A percentile compares a stretch with the other conserved stretches of the same genome.
Evolutionary conservation across 805 yeast genomes (phyloP).

Genomic region (Brettanomyces custersianus): DNA sequence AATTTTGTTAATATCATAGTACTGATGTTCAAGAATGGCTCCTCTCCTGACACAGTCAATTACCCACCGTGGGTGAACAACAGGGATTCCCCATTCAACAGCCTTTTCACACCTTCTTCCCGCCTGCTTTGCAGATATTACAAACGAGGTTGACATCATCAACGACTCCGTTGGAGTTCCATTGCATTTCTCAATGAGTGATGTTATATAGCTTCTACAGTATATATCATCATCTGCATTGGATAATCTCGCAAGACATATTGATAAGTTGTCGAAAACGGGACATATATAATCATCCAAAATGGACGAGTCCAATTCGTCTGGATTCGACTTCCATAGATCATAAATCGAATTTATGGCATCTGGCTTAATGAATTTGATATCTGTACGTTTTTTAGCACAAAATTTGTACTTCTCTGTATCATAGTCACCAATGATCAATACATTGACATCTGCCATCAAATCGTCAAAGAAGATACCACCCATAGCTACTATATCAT

Average conservation of each 20-base stretch:
- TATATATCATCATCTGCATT: conserved; percentile 14
- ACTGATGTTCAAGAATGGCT: conserved; percentile 31
- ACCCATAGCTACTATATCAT: conserved; percentile 46
- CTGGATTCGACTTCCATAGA: conserved; percentile 44
- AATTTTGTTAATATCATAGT: conserved; percentile 27
- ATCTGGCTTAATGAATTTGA: conserved; percentile 43
- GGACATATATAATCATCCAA: conserved; percentile 24
- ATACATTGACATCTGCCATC: conserved; percentile 49
- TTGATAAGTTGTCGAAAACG: conserved; percentile 34
- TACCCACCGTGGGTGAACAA: conserved; percentile 43
- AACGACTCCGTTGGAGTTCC: conserved; percentile 45
- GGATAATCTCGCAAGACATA: conserved; percentile 36
- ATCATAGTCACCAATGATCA: conserved; percentile 49
- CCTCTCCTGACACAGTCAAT: conserved; percentile 36
- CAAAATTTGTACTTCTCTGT: conserved; percentile 50
- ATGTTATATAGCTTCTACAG: conserved; percentile 24
- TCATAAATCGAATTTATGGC: conserved; percentile 36
- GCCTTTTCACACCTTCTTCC: conserved; percentile 50
- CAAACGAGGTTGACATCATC: conserved; percentile 32
- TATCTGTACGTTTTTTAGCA: conserved; percentile 43
- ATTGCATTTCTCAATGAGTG: conserved; percentile 33
- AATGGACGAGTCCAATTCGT: conserved; percentile 4
- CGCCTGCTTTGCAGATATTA: conserved; percentile 39
- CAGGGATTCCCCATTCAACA: conserved; percentile 42
- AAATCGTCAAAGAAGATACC: conserved; percentile 49